Evolutionary conservation across 768 basidiomycete species (phyloP), one percentile per base, ranked within the genome.

Genomic region (Hemileccinum impolitum): DNA sequence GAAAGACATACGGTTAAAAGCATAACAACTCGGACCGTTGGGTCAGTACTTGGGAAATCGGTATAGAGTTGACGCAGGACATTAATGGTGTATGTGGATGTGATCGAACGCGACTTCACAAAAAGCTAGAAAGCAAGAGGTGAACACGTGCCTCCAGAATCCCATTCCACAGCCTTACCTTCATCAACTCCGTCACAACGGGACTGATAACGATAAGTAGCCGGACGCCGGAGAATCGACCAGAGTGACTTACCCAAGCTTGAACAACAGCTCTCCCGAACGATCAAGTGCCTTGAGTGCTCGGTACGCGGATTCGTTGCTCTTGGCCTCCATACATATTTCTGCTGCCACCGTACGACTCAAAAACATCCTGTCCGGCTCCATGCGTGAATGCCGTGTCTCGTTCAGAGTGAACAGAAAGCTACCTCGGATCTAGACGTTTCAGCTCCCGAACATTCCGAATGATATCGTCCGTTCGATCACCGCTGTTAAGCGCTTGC

Each of bases 271-370:
- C 48, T 79, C 74, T 2, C 82, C 81, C 18, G 78, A 72, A 50
- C 80, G 80, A 66, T 87, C 80, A 32, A 90, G 72, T 46, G 71
- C 67, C 64, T 86, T 87, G 47, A 90, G 69, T 30, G 86, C 87
- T 35, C 67, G 66, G 64, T 88, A 90, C 15, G 80, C 87, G 6
- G 76, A 68, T 47, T 85, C 81, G 50, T 90, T 90, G 14, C 73
- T 65, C 66, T 82, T 84, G 15, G 83, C 80, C 65, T 90, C 87
- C 84, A 90, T 87, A 59, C 86, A 87, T 21, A 88, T 78, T 62
- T 90, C 88, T 2, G 82, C 86, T 1, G 87, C 87, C n/a, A 90
- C 85, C 12, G 87, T 89, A 39, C 87, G 81, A 58, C 81, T 87
- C 43, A 90, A 72, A 62, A 87, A 90, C 87, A 90, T 89, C 42